Conservation (phyloP, 176 grass and related monocot genomes). For the Cocos nucifera region DNA sequence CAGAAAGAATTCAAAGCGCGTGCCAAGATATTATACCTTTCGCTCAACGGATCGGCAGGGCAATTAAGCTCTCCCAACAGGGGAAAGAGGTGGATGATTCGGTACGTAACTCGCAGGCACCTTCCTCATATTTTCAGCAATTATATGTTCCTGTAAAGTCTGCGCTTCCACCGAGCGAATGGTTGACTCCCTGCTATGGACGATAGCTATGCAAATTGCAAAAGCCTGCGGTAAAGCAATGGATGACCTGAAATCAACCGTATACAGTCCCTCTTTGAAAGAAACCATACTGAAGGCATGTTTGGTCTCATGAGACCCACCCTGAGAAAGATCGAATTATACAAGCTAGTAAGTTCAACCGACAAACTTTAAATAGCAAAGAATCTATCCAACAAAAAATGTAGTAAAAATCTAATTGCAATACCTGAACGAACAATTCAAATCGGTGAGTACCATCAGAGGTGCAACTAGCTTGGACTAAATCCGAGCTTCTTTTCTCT, state of each 20-base stretch:
- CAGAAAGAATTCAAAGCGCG: too few relatives aligned
- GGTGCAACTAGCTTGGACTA: conserved; percentile 16
- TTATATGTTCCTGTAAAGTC: conserved; percentile 23
- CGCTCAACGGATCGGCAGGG: too few relatives aligned
- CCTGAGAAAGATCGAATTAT: conserved; percentile 23
- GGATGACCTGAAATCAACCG: conserved; percentile 66
- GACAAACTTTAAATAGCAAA: too few relatives aligned
- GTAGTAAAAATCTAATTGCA: not conserved
- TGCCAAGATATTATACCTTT: too few relatives aligned
- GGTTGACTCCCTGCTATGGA: conserved; percentile 38
- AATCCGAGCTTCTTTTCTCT: conserved; percentile 13
- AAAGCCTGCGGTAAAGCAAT: conserved; percentile 71
- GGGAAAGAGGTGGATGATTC: conserved; percentile 65
- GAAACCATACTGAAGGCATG: conserved; percentile 66
- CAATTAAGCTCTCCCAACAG: conserved; percentile 71
- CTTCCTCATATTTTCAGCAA: conserved; percentile 36
- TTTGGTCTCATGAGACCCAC: conserved; percentile 30
- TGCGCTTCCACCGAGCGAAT: conserved; percentile 23
- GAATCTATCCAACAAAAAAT: not conserved
- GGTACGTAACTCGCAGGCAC: conserved; percentile 47
- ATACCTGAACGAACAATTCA: conserved; percentile 68
- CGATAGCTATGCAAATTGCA: conserved; percentile 68
- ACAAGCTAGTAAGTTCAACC: too few relatives aligned
- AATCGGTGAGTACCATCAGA: conserved; percentile 47
- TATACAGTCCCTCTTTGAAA: conserved; percentile 74